Percentiles rank a stretch among this genome's conserved stretches.
Evolutionary conservation across 139 green algal species (phyloP).

Genomic region (Ettlia oleoabundans): DNA sequence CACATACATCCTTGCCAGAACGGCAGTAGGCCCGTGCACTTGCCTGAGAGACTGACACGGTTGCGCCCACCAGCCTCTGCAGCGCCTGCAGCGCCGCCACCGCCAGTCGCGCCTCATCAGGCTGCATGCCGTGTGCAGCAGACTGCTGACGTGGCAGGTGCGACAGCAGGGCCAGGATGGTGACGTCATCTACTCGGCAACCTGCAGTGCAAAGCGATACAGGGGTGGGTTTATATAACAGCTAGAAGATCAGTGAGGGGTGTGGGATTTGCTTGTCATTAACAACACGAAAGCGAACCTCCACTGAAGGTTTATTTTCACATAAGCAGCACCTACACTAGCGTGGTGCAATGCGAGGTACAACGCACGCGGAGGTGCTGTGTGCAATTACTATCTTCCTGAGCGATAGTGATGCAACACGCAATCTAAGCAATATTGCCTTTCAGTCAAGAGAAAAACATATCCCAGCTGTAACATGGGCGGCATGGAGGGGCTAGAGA

Average conservation of each 20-base stretch:
- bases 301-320: no score
- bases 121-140: background rate
- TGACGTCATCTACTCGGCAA: conserved; percentile 32
- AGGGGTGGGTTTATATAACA: background rate
- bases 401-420: no score
- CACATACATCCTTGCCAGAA: no score
- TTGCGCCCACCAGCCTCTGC: conserved; percentile 60
- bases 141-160: conserved; percentile 62
- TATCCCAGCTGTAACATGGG: background rate
- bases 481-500: background rate
- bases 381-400: no score
- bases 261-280: background rate
- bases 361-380: no score
- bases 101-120: conserved; percentile 48
- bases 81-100: conserved; percentile 78
- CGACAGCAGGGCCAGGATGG: conserved; percentile 46
- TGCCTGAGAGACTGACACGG: conserved; percentile 2
- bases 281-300: no score
- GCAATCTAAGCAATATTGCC: no score
- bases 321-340: no score
- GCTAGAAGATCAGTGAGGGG: background rate
- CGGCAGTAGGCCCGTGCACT: no score
- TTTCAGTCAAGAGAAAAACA: no score
- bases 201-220: conserved; percentile 10
- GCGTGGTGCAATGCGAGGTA: no score